A percentile compares a stretch with the other conserved stretches of the same genome.
Evolutionary conservation across 2,329 filamentous ascomycete genomes (phyloP).

Genomic region (Phaeosphaeriaceae sp.): DNA sequence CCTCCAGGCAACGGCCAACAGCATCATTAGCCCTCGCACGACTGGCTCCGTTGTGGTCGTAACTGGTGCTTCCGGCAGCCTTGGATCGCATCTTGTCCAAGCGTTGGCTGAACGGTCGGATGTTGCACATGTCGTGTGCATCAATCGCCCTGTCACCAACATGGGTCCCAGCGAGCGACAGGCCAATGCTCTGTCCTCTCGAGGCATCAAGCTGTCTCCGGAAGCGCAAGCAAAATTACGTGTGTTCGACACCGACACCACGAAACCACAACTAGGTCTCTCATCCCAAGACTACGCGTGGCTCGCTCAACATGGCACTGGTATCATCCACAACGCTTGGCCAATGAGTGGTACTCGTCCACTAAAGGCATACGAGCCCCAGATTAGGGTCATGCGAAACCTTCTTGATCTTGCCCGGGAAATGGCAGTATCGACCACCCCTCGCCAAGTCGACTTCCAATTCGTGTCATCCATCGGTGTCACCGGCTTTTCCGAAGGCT

Average conservation of each 20-base stretch:
- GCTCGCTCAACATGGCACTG: slow-evolving; percentile 52
- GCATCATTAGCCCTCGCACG: too few species aligned
- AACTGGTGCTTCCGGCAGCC: slow-evolving; percentile 51
- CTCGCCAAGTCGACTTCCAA: slow-evolving; percentile 45
- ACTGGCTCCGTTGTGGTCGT: slow-evolving; percentile 37
- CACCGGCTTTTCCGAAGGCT: slow-evolving; percentile 34
- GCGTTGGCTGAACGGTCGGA: slow-evolving; percentile 30
- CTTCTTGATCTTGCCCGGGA: slow-evolving; percentile 55
- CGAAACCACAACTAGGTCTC: slow-evolving; percentile 59
- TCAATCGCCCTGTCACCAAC: slow-evolving; percentile 52
- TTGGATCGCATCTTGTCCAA: slow-evolving; percentile 48
- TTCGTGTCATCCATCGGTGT: slow-evolving; percentile 53
- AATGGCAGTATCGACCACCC: slow-evolving; percentile 27
- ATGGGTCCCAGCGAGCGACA: slow-evolving; percentile 44
- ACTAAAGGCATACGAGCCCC: slow-evolving; percentile 58
- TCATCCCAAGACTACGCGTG: slow-evolving; percentile 44
- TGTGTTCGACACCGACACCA: slow-evolving; percentile 59
- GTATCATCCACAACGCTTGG: slow-evolving; percentile 64
- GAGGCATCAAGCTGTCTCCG: slow-evolving; percentile 12
- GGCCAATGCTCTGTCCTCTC: slow-evolving; percentile 33
- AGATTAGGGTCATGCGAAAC: slow-evolving; percentile 59
- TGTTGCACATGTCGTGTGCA: slow-evolving; percentile 51
- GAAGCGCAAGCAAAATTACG: slow-evolving; percentile 45
- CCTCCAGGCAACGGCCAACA: too few species aligned
- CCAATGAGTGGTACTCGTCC: slow-evolving; percentile 62